Conservation (phyloP, 2,329 filamentous ascomycete genomes). For the Aspergillus thermomutatus region DNA sequence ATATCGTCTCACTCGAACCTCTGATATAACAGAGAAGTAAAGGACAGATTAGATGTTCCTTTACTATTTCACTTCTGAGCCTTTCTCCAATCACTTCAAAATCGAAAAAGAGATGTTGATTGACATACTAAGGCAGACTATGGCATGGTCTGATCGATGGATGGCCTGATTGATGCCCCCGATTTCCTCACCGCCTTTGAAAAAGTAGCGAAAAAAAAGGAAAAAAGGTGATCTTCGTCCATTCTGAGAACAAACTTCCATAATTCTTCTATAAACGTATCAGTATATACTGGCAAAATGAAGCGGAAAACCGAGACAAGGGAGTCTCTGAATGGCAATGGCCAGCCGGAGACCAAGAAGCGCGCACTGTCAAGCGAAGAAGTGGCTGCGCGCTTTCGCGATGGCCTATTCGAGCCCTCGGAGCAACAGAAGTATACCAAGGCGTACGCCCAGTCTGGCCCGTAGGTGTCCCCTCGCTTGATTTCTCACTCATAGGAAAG, state of each 20-base stretch:
- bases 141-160: slow-evolving; percentile 14
- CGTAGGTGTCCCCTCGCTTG: slow-evolving; percentile 29
- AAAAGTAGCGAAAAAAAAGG: slow-evolving; percentile 6
- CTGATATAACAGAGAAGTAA: not conserved
- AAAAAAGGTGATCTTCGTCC: slow-evolving; percentile 8
- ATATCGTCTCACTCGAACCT: not conserved
- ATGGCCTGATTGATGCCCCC: slow-evolving; percentile 16
- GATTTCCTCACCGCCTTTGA: slow-evolving; percentile 16
- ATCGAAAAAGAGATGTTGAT: not conserved
- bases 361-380: slow-evolving; percentile 37
- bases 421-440: slow-evolving; percentile 43
- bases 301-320: slow-evolving; percentile 43
- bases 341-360: slow-evolving; percentile 36
- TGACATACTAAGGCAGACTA: not conserved
- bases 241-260: not conserved
- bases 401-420: slow-evolving; percentile 41
- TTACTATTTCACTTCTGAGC: not conserved
- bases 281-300: slow-evolving; percentile 27
- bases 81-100: not conserved
- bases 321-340: slow-evolving; percentile 28
- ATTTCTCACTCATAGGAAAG: not conserved
- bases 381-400: slow-evolving; percentile 40
- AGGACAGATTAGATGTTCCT: not conserved
- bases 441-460: slow-evolving; percentile 40
- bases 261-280: not conserved